Conservation (phyloP, 2,329 filamentous ascomycete genomes). For the Leptographium radiaticola region DNA sequence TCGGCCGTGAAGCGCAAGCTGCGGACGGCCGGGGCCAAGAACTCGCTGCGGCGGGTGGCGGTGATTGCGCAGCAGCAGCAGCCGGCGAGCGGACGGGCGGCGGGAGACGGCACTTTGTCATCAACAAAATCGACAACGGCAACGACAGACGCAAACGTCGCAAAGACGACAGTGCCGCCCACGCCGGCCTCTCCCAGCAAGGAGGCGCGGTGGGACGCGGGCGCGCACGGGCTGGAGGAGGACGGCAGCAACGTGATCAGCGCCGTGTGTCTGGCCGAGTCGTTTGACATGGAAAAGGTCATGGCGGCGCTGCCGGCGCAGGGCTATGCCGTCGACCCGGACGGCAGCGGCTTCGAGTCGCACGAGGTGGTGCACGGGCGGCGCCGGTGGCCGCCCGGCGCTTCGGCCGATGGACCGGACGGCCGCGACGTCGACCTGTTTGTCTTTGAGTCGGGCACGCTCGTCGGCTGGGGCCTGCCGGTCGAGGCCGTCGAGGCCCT, state of each 20-base stretch:
- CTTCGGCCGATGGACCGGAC: background rate
- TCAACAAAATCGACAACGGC: background rate
- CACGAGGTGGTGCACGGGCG: conserved; percentile 51
- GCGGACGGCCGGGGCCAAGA: conserved; percentile 26
- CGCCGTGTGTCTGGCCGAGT: conserved; percentile 49
- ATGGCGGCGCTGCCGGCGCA: conserved; percentile 43
- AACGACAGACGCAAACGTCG: background rate
- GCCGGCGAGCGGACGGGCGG: background rate
- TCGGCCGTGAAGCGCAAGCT: conserved; percentile 11
- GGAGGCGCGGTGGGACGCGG: background rate
- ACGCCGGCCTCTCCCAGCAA: background rate
- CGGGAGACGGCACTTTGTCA: too few species aligned
- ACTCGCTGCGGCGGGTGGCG: conserved; percentile 71
- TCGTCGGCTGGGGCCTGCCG: conserved; percentile 84
- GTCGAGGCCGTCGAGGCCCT: conserved; percentile 57
- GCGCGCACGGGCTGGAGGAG: background rate
- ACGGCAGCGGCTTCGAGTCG: conserved; percentile 45
- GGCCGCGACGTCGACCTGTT: conserved; percentile 70
- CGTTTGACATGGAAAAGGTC: conserved; percentile 50
- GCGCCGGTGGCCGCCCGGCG: conserved; percentile 15
- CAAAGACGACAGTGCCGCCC: background rate
- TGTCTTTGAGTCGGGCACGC: conserved; percentile 85
- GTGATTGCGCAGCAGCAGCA: conserved; percentile 48
- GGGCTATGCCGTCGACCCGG: conserved; percentile 49
- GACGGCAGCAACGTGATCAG: conserved; percentile 34